These are phyloP conservation scores for Aspergillus bombycis DNA, from an alignment of 2,329 filamentous ascomycete genomes.

Conservation along the genomic window DNA sequence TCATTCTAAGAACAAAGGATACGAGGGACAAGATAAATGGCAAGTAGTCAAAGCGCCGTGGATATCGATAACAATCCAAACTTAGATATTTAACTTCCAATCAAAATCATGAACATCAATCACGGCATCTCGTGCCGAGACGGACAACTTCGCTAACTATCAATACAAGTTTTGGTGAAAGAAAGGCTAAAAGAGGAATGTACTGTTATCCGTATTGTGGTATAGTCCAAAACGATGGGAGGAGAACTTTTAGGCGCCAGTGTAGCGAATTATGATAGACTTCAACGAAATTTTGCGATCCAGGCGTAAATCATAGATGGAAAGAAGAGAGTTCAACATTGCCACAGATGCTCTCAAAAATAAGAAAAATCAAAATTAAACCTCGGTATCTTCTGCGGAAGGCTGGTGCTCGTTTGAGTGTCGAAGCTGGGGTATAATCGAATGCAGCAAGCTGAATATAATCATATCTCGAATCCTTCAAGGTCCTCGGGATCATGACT, in stretches of 20 bases:
- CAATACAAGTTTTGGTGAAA: neutral
- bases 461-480: slow-evolving; percentile 33
- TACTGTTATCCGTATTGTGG: neutral
- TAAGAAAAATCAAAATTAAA: neutral
- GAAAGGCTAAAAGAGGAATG: neutral
- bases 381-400: neutral
- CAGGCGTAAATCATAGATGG: neutral
- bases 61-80: slow-evolving; percentile 3
- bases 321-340: neutral
- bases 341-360: neutral
- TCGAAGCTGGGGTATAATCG: too few relatives aligned
- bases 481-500: slow-evolving; percentile 26
- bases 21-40: neutral
- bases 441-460: neutral
- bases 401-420: neutral
- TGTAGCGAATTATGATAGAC: neutral
- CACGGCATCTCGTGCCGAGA: neutral
- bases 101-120: neutral
- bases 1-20: neutral
- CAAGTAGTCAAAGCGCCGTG: neutral
- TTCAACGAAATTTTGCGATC: neutral
- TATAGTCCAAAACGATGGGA: neutral
- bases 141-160: neutral
- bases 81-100: neutral
- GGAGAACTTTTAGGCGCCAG: neutral